These are phyloP conservation scores for Solanum hybrid DNA, from an alignment of 305 asterid genomes.

Conservation along the genomic window DNA sequence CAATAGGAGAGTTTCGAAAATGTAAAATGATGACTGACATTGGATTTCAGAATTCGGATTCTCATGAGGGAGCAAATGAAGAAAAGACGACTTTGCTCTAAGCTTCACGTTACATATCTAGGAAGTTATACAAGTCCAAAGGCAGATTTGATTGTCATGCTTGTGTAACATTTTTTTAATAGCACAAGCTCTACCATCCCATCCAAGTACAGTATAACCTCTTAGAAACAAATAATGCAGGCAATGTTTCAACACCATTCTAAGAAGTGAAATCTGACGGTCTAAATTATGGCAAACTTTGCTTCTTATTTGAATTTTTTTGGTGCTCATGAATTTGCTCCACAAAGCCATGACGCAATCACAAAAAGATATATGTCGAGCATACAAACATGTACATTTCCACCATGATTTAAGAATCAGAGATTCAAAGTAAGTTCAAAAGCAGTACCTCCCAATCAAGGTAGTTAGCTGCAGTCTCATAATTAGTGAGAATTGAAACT, in stretches of 20 bases:
- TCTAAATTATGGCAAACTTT: not conserved
- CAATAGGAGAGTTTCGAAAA: not conserved
- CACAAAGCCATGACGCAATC: not conserved
- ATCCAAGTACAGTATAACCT: not conserved
- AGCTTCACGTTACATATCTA: not conserved
- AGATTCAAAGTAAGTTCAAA: not conserved
- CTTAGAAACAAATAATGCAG: not conserved
- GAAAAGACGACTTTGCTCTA: not conserved
- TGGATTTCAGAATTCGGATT: not conserved
- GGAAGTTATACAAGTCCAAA: not conserved
- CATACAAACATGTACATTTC: not conserved
- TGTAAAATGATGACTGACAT: not conserved
- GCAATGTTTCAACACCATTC: not conserved
- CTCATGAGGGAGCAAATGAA: not conserved
- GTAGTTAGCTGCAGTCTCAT: conserved; percentile 64
- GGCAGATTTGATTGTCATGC: not conserved
- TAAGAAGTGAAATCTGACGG: not conserved
- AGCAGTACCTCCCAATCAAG: conserved; percentile 96
- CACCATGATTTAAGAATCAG: conserved; percentile 2
- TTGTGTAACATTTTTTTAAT: too few species aligned
- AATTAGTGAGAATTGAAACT: conserved; percentile 77
- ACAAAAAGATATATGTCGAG: not conserved
- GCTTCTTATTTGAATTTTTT: not conserved
- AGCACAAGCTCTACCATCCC: not conserved
- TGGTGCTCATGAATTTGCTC: not conserved